Base-by-base conservation (phyloP, 1,284 basidiomycete species). In the Abortiporus biennis region DNA sequence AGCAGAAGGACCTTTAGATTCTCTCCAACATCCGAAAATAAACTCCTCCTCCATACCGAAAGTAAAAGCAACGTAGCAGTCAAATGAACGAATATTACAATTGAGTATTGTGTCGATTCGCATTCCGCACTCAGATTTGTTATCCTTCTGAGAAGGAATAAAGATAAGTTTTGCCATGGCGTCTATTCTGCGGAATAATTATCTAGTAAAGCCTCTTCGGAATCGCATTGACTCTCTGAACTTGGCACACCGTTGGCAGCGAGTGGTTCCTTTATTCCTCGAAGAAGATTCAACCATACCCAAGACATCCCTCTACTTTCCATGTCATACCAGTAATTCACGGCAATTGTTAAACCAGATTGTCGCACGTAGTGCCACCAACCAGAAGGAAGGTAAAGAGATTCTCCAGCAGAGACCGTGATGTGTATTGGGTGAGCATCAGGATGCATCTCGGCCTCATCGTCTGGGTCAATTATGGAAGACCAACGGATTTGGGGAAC, bases 341-440 rank as follows among this genome's bases (percentile, higher is more conserved):
- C 59, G 1, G 91, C 91, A 40, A 93, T 80, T 5, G 72, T 66
- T 52, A 75, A 64, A 16, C 69, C 72, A 47, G 78, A 65, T 62
- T 90, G 75, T 24, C 73, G 69, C 33, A 95, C 91, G 56, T 85
- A 76, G 60, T 95, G 92, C 82, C 85, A 95, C 92, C 92, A 95
- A 0, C 88, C 83, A 1, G 85, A 78, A 15, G 92, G 92, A 20
- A 95, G 74, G 61, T 91, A 94, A n/a, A 95, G 62, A 1, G 85
- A 82, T 50, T 94, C 85, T 2, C 92, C 91, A 13, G 75, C 72
- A 5, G 65, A 52, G 4, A 95, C 58, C 0, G 73, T 77, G 17
- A 93, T 71, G 3, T 71, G 64, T 33, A 92, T 71, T 0, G 88
- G 80, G 41, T 76, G 73, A 0, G 80, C 73, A 23, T 71, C 71